These are phyloP conservation scores for Amphirosellinia nigrospora DNA, from an alignment of 495 filamentous ascomycete species.

Conservation along the genomic window DNA sequence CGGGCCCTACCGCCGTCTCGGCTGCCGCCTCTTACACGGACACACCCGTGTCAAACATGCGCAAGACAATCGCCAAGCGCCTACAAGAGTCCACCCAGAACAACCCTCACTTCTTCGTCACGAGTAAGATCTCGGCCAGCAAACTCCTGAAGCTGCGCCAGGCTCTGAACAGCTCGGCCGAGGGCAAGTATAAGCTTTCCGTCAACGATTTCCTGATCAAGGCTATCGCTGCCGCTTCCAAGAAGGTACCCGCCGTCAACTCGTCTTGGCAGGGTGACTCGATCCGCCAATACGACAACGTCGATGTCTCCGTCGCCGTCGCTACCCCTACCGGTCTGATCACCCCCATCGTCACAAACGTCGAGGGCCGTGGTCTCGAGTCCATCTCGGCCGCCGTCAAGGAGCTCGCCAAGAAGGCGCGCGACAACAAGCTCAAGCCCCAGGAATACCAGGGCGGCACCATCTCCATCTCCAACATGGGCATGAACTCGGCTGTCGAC, in stretches of 20 bases:
- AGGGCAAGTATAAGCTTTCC: conserved; percentile 96
- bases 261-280: conserved; percentile 89
- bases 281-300: conserved; percentile 89
- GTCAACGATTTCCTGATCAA: conserved; percentile 99
- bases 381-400: conserved; percentile 88
- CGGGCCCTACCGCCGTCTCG: conserved; percentile 53
- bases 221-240: conserved; percentile 83
- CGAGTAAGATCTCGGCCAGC: conserved; percentile 80
- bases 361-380: conserved; percentile 81
- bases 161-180: conserved; percentile 84
- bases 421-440: conserved; percentile 98
- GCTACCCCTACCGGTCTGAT: conserved; percentile 93
- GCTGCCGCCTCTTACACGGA: conserved; percentile 78
- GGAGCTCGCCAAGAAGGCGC: conserved; percentile 93
- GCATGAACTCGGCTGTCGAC: conserved; percentile 96
- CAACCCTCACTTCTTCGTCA: conserved; percentile 99
- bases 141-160: conserved; percentile 96
- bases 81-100: conserved; percentile 86
- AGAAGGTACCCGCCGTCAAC: conserved; percentile 95
- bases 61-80: conserved; percentile 94
- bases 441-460: conserved; percentile 99
- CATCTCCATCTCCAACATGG: conserved; percentile 99
- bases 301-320: conserved; percentile 93
- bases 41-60: conserved; percentile 86
- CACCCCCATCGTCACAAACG: conserved; percentile 94